Conservation (phyloP, 2,329 filamentous ascomycete species). For the Penicillium sp. region DNA sequence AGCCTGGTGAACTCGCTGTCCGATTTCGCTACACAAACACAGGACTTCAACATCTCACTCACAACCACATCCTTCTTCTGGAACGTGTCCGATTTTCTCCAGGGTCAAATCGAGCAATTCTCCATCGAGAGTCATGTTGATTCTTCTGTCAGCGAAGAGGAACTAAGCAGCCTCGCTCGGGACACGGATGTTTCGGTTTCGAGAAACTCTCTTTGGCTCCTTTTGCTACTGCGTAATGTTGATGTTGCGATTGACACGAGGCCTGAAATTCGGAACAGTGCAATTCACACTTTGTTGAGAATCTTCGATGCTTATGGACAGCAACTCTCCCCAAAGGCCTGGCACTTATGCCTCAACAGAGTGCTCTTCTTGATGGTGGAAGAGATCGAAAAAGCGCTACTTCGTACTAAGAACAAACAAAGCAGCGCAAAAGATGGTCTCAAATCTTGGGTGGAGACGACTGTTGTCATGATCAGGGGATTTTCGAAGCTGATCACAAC, state of each 20-base stretch:
- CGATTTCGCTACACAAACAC: conserved; percentile 79
- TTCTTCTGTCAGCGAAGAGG: conserved; percentile 50
- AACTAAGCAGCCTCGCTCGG: conserved; percentile 54
- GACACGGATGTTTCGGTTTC: conserved; percentile 56
- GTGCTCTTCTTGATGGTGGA: conserved; percentile 74
- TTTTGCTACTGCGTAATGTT: conserved; percentile 38
- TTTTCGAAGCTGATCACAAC: conserved; percentile 67
- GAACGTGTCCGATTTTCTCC: conserved; percentile 85
- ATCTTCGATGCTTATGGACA: conserved; percentile 91
- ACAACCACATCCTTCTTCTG: conserved; percentile 95
- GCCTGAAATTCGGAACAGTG: conserved; percentile 49
- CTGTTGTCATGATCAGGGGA: conserved; percentile 66
- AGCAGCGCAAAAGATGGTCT: conserved; percentile 26
- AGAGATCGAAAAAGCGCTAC: conserved; percentile 55
- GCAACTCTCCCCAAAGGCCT: conserved; percentile 68
- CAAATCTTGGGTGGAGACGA: conserved; percentile 66
- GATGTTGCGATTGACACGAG: conserved; percentile 39
- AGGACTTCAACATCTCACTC: conserved; percentile 90
- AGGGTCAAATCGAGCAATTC: conserved; percentile 44
- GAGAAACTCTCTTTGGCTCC: conserved; percentile 30
- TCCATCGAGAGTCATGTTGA: conserved; percentile 36
- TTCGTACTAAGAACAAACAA: conserved; percentile 12
- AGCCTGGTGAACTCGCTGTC: conserved; percentile 81
- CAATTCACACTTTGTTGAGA: conserved; percentile 81
- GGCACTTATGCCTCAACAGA: conserved; percentile 73